Percentiles rank a stretch among this genome's conserved stretches.
Conservation (phyloP, 2,329 filamentous ascomycete genomes). For the Fusarium sacchari region DNA sequence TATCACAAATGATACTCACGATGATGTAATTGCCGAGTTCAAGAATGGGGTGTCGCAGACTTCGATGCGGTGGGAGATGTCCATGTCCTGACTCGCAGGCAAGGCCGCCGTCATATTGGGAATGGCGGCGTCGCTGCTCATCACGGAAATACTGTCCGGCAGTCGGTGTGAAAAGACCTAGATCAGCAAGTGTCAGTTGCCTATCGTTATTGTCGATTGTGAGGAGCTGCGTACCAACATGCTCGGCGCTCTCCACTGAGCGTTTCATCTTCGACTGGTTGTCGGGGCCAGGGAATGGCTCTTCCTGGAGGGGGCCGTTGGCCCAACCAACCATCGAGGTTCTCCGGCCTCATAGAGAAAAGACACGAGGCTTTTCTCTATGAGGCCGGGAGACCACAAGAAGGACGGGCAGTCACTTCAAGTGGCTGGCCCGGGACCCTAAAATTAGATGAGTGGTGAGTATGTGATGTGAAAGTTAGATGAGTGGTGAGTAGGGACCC, state of each 20-base stretch:
- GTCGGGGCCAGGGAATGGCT: slow-evolving; percentile 80
- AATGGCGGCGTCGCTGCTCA: slow-evolving; percentile 79
- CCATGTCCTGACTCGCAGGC: background rate
- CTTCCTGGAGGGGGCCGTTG: slow-evolving; percentile 60
- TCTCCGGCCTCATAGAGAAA: background rate
- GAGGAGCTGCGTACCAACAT: slow-evolving; percentile 70
- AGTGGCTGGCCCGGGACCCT: background rate
- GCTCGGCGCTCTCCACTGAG: slow-evolving; percentile 86
- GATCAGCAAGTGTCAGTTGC: background rate
- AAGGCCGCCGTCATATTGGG: slow-evolving; percentile 84
- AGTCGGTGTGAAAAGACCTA: slow-evolving; percentile 83
- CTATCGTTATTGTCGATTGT: background rate
- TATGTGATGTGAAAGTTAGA: no score
- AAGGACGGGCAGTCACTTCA: background rate
- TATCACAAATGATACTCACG: slow-evolving; percentile 49
- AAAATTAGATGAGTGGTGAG: background rate
- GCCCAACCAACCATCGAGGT: background rate
- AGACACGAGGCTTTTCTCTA: background rate
- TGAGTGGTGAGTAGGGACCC: no score
- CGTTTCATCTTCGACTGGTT: slow-evolving; percentile 89
- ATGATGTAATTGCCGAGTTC: slow-evolving; percentile 58
- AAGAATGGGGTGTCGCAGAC: slow-evolving; percentile 49
- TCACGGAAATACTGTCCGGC: slow-evolving; percentile 78
- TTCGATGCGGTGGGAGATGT: slow-evolving; percentile 49
- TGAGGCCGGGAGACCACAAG: background rate